phyloP scores from a whole-genome alignment of 495 filamentous ascomycete genomes.

The Penicillium manginii region DNA sequence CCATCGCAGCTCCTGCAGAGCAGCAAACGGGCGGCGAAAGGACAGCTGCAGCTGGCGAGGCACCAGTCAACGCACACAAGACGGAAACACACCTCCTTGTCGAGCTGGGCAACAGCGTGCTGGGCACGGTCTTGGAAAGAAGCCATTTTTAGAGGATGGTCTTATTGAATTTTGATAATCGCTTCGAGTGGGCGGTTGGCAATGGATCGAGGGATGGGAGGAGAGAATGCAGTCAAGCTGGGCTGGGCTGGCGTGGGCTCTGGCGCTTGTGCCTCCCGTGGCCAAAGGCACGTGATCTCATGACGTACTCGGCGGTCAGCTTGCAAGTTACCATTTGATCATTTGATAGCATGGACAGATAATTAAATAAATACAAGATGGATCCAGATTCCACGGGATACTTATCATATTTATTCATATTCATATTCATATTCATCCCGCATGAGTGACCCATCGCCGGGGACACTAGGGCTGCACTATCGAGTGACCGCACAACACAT shows the following conservation, averaged over 20 bases:
- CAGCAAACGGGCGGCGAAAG: constrained; percentile 18
- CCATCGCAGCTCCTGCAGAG: constrained; percentile 14
- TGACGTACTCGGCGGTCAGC: constrained; percentile 29
- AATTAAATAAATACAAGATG: no score
- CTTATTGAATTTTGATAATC: constrained; percentile 15
- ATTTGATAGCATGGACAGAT: no score
- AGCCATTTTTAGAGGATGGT: constrained; percentile 46
- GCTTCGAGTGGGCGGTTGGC: constrained; percentile 12
- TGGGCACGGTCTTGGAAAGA: constrained; percentile 93
- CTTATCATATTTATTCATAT: no score
- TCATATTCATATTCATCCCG: no score
- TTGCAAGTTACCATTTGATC: no score
- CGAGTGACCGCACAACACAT: background rate
- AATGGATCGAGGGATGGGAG: constrained; percentile 29
- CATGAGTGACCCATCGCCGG: no score
- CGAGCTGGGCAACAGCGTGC: constrained; percentile 85
- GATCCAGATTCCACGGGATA: no score
- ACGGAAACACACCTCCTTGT: constrained; percentile 84
- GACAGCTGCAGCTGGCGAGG: constrained; percentile 28
- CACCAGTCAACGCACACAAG: constrained; percentile 33
- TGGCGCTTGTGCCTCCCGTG: background rate
- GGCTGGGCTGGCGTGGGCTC: constrained; percentile 23
- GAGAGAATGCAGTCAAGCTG: constrained; percentile 37
- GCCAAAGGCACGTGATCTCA: constrained; percentile 33
- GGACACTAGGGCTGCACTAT: no score